These are phyloP conservation scores for Annona squamosa DNA, from an alignment of 164 flowering plant species.

Conservation along the genomic window DNA sequence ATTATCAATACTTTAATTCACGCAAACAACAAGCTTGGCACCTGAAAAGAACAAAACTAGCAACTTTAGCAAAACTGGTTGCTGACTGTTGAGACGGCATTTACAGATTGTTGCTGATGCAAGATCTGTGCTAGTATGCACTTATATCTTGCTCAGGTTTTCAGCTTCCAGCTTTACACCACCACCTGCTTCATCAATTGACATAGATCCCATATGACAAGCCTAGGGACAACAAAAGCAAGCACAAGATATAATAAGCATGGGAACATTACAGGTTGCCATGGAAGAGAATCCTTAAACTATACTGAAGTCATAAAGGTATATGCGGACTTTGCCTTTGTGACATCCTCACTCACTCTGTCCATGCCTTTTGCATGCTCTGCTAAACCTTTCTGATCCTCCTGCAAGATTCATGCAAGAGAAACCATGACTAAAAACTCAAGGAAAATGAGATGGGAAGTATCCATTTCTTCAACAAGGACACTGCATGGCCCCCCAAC, in stretches of 20 bases:
- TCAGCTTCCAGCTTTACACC: slow-evolving; percentile 29
- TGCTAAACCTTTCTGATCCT: slow-evolving; percentile 25
- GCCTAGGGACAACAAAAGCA: slow-evolving; percentile 20
- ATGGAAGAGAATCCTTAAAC: neutral
- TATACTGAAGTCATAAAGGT: too few species aligned
- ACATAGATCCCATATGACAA: slow-evolving; percentile 19
- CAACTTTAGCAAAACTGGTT: too few species aligned
- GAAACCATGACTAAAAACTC: neutral
- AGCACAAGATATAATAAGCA: neutral
- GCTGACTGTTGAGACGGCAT: too few species aligned
- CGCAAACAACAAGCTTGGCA: too few species aligned
- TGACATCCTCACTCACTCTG: slow-evolving; percentile 20
- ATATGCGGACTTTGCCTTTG: slow-evolving; percentile 28
- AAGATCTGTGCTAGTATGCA: neutral
- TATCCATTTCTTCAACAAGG: too few species aligned
- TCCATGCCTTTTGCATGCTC: slow-evolving; percentile 30
- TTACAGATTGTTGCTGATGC: neutral
- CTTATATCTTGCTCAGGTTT: slow-evolving; percentile 6
- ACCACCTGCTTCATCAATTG: slow-evolving; percentile 24
- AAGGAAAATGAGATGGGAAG: neutral
- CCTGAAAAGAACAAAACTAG: too few species aligned
- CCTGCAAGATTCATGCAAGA: slow-evolving; percentile 20
- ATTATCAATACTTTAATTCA: too few species aligned
- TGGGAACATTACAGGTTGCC: neutral
- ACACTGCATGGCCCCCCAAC: too few species aligned